Evolutionary conservation across 2,329 filamentous ascomycete genomes (phyloP), one percentile per base, ranked within the genome.

Genomic region (Huntiella savannae): DNA sequence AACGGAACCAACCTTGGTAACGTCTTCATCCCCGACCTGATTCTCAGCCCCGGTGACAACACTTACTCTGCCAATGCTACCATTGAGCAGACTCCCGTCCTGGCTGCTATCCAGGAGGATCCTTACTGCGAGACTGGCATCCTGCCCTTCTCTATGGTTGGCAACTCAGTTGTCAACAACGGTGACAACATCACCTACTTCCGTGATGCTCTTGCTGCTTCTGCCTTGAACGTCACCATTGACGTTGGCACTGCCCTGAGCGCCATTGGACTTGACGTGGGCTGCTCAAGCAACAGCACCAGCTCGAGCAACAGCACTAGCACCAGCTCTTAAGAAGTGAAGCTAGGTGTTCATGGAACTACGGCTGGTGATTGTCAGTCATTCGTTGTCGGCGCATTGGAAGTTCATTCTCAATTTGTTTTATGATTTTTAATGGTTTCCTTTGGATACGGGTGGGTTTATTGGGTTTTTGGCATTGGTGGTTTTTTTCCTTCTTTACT

Each of bases 21-120:
- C 36, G 60, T 73, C 5, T 69, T 65, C 51, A 67, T 82, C 50
- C 62, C 72, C 52, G 65, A 79, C 60, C 61, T 82, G 39, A 51
- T 67, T 13, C 67, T 82, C 40, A 56, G 54, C 33, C 77, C 77
- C 2, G 79, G 78, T 48, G 57, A 62, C 54, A 79, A 80, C 60
- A 60, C 59, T 12, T 67, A 71, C 53, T 56, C 63, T 40, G 68
- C 80, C 58, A 67, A 66, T 48, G 70, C 72, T 52, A 66, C 57
- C 49, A 66, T 77, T 53, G 55, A 70, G 45, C 67, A 77, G 54
- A 51, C 56, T 4, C 53, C 62, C 4, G 61, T 79, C 42, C 55
- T 79, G 22, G 34, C 40, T 10, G 60, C 64, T 11, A 59, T 70
- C 28, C 53, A 53, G 33, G 15, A 57, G 48, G 53, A 60, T 50